Percentiles rank a stretch among this genome's conserved stretches.
These are phyloP conservation scores for Ganoderma lingzhi DNA, from an alignment of 1,284 basidiomycete species.

Conservation along the genomic window DNA sequence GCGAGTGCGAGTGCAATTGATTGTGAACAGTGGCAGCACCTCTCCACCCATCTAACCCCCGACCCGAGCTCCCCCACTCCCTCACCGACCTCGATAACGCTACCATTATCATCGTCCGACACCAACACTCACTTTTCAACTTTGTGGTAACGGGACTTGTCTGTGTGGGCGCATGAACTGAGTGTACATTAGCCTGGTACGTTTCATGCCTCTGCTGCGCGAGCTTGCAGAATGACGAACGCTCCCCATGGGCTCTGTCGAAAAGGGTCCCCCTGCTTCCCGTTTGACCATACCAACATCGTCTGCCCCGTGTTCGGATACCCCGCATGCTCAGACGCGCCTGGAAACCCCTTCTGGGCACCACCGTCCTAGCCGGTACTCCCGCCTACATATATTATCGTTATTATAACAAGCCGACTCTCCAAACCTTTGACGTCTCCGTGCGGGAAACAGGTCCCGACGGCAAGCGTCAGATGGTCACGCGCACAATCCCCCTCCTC, in stretches of 20 bases:
- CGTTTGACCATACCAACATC: neutral
- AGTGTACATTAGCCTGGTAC: slow-evolving; percentile 3
- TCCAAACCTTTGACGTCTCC: slow-evolving; percentile 61
- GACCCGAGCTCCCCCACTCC: neutral
- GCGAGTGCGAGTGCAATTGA: neutral
- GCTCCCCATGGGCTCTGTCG: neutral
- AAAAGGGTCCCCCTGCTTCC: neutral
- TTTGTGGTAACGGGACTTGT: neutral
- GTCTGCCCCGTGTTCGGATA: neutral
- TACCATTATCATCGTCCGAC: neutral
- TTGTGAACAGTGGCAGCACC: neutral
- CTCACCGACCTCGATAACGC: neutral
- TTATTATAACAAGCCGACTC: slow-evolving; percentile 42
- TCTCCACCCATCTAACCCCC: neutral
- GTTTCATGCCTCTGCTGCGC: neutral
- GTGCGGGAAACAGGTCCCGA: slow-evolving; percentile 62
- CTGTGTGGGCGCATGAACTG: neutral
- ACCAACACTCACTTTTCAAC: neutral
- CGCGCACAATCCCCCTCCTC: slow-evolving; percentile 62
- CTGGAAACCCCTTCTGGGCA: slow-evolving; percentile 69
- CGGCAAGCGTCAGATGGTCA: slow-evolving; percentile 65
- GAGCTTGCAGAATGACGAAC: neutral
- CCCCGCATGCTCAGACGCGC: slow-evolving; percentile 64
- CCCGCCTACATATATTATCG: slow-evolving; percentile 60
- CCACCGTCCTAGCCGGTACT: slow-evolving; percentile 54